Evolutionary conservation across 2,329 filamentous ascomycete genomes (phyloP).

Genomic region (Dothiorella sarmentorum): DNA sequence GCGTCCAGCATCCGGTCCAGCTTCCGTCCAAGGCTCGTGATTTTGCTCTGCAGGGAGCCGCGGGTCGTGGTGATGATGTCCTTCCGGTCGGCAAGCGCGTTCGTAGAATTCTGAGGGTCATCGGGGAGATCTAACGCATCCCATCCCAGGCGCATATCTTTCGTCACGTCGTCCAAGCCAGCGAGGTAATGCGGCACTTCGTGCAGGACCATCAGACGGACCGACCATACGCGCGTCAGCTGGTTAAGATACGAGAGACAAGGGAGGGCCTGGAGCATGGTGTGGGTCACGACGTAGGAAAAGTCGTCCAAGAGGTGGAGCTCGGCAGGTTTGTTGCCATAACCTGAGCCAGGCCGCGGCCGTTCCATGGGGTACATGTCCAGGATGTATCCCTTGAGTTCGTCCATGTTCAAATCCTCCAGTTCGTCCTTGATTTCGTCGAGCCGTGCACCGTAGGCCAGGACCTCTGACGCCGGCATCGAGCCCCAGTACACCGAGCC

Average conservation of each 20-base stretch:
- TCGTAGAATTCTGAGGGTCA: constrained; percentile 29
- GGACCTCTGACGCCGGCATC: constrained; percentile 61
- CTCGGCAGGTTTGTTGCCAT: constrained; percentile 30
- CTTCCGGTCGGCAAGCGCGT: constrained; percentile 33
- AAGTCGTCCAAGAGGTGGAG: constrained; percentile 82
- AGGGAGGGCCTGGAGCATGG: constrained; percentile 83
- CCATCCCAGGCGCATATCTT: constrained; percentile 65
- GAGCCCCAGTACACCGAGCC: constrained; percentile 61
- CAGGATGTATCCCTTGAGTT: constrained; percentile 84
- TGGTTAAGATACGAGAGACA: constrained; percentile 70
- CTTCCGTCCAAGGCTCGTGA: constrained; percentile 65
- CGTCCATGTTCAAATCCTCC: constrained; percentile 71
- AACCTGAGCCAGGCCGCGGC: constrained; percentile 43
- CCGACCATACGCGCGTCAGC: constrained; percentile 73
- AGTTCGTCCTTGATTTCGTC: constrained; percentile 69
- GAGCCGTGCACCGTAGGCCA: constrained; percentile 67
- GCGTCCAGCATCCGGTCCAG: constrained; percentile 84
- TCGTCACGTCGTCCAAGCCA: constrained; percentile 61
- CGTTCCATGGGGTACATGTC: constrained; percentile 63
- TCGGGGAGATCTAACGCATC: constrained; percentile 50
- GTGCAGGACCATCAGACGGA: constrained; percentile 70
- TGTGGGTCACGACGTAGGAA: constrained; percentile 84
- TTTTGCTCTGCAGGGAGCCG: constrained; percentile 62
- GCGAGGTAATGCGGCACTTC: constrained; percentile 67
- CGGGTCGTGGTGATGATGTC: constrained; percentile 53